Percentiles rank a stretch among this genome's conserved stretches.
Conservation (phyloP, 345 rosid genomes). For the Hibiscus tridactylites region DNA sequence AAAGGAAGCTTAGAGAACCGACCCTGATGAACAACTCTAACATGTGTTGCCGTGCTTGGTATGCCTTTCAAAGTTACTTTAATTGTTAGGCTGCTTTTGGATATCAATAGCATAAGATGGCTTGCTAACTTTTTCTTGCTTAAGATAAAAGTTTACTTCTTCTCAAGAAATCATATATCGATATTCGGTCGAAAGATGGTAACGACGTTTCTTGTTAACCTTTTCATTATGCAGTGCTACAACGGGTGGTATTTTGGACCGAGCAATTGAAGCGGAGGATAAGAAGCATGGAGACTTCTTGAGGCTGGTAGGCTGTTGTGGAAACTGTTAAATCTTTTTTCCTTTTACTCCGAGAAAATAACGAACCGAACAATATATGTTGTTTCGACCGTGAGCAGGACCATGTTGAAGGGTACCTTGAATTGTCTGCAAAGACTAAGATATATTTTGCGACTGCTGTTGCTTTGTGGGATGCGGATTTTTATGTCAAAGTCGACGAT, state of each 20-base stretch:
- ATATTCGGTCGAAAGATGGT: background rate
- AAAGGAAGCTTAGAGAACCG: background rate
- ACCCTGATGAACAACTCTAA: background rate
- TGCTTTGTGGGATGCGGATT: slow-evolving; percentile 90
- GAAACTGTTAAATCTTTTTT: background rate
- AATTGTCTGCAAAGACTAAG: slow-evolving; percentile 95
- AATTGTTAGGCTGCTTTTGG: background rate
- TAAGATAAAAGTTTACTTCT: background rate
- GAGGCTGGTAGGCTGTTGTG: slow-evolving; percentile 51
- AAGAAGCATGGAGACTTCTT: slow-evolving; percentile 84
- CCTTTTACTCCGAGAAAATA: background rate
- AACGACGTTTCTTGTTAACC: background rate
- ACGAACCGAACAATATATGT: background rate
- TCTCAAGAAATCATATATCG: background rate
- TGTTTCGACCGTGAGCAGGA: slow-evolving; percentile 41
- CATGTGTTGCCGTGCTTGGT: background rate
- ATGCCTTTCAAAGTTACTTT: background rate
- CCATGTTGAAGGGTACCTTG: slow-evolving; percentile 95
- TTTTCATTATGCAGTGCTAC: slow-evolving; percentile 50
- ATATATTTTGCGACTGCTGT: slow-evolving; percentile 86
- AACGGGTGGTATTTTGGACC: slow-evolving; percentile 82
- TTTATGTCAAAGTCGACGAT: slow-evolving; percentile 94
- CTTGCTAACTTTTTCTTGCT: background rate
- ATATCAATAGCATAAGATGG: background rate
- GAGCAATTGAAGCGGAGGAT: slow-evolving; percentile 90